Conservation (phyloP, 2,329 filamentous ascomycete genomes). For the Fusarium concolor region DNA sequence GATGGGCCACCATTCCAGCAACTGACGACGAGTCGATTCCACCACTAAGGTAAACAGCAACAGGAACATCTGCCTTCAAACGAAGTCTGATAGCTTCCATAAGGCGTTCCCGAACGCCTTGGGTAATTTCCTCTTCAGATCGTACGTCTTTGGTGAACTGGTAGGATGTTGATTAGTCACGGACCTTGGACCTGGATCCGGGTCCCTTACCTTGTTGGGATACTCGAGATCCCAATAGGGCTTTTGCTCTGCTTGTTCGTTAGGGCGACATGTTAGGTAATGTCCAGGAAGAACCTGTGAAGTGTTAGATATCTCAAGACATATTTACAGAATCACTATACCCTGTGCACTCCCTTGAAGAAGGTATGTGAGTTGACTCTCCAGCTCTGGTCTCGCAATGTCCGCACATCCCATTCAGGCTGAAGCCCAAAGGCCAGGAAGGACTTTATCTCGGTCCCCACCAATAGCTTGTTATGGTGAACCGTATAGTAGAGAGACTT, state of each 20-base stretch:
- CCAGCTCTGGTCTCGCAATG: conserved; percentile 1
- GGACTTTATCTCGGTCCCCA: conserved; percentile 12
- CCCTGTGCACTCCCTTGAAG: background rate
- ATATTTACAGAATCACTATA: background rate
- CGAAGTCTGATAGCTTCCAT: background rate
- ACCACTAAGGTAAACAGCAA: conserved; percentile 4
- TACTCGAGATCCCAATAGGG: conserved; percentile 9
- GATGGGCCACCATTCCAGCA: conserved; percentile 6
- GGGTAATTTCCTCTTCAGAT: background rate
- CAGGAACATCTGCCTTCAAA: conserved; percentile 7
- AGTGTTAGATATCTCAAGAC: accelerated
- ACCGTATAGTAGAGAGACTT: conserved; percentile 7
- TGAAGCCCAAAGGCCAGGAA: conserved; percentile 4
- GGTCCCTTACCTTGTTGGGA: background rate
- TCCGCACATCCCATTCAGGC: background rate
- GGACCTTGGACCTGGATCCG: background rate
- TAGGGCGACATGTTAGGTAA: background rate
- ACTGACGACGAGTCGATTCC: conserved; percentile 3
- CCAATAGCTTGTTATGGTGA: background rate
- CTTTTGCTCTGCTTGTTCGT: background rate
- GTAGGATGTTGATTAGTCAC: background rate
- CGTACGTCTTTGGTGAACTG: background rate
- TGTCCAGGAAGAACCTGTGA: background rate
- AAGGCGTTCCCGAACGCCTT: background rate
- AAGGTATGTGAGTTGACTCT: conserved; percentile 1